Evolutionary conservation across 768 basidiomycete genomes (phyloP).

Genomic region (Lactarius deliciosus): DNA sequence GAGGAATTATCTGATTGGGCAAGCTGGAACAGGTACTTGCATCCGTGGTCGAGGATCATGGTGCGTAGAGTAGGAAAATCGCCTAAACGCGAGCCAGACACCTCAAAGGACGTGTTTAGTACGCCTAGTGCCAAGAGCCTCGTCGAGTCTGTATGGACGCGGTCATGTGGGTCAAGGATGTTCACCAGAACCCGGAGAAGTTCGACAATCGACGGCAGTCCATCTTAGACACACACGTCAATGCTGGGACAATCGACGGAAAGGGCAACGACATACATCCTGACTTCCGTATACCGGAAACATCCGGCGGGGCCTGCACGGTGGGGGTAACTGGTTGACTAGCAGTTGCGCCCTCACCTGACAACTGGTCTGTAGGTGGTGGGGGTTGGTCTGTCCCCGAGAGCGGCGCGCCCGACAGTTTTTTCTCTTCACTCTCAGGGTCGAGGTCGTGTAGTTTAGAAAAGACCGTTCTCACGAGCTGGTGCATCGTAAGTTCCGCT

Average conservation of each 20-base stretch:
- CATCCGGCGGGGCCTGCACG: neutral
- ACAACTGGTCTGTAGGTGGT: neutral
- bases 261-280: slow-evolving; percentile 14
- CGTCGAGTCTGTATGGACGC: slow-evolving; percentile 95
- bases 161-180: slow-evolving; percentile 91
- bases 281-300: neutral
- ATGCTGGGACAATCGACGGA: neutral
- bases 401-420: slow-evolving; percentile 45
- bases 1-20: slow-evolving; percentile 85
- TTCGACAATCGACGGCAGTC: slow-evolving; percentile 87
- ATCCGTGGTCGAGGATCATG: slow-evolving; percentile 84
- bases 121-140: slow-evolving; percentile 85
- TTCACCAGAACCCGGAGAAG: slow-evolving; percentile 92
- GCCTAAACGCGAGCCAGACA: slow-evolving; percentile 72
- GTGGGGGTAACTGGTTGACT: slow-evolving; percentile 11
- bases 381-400: slow-evolving; percentile 11
- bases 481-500: slow-evolving; percentile 87
- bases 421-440: slow-evolving; percentile 65
- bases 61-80: slow-evolving; percentile 73
- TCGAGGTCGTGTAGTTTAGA: slow-evolving; percentile 65
- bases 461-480: slow-evolving; percentile 81
- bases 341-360: neutral
- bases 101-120: slow-evolving; percentile 85
- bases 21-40: slow-evolving; percentile 96
- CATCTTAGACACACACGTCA: slow-evolving; percentile 50